phyloP scores from a whole-genome alignment of 805 yeast species.

The Brettanomyces custersianus region DNA sequence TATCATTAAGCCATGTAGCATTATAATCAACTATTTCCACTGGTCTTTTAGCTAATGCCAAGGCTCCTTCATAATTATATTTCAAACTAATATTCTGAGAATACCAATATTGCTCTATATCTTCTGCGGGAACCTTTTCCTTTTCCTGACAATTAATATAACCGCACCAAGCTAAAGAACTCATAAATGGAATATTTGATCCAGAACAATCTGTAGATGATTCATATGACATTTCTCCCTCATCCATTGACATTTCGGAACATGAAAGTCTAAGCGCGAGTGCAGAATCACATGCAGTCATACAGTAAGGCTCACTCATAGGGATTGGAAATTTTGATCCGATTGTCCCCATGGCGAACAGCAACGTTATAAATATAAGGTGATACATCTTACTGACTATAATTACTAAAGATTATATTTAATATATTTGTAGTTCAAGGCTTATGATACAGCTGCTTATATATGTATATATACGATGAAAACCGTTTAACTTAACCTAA shows the following conservation, averaged over 20 bases:
- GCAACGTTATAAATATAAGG: no score
- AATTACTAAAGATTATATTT: no score
- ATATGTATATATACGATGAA: no score
- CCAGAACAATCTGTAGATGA: neutral
- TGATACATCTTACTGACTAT: no score
- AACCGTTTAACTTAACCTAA: no score
- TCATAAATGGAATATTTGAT: neutral
- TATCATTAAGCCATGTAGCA: neutral
- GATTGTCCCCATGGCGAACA: no score
- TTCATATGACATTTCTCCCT: neutral
- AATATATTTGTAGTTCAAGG: no score
- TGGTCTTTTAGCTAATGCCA: neutral
- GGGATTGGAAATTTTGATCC: conserved; percentile 1
- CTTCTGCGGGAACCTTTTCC: neutral
- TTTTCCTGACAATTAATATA: neutral
- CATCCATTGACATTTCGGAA: neutral
- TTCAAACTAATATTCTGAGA: neutral
- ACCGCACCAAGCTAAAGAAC: neutral
- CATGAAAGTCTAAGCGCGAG: neutral
- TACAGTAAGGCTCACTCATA: neutral
- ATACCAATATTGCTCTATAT: neutral
- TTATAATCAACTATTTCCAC: neutral
- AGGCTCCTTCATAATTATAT: neutral
- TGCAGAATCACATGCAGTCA: neutral
- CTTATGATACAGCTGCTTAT: no score